Conservation (phyloP, 2,329 filamentous ascomycete genomes). For the Pseudohalonectria lignicola region DNA sequence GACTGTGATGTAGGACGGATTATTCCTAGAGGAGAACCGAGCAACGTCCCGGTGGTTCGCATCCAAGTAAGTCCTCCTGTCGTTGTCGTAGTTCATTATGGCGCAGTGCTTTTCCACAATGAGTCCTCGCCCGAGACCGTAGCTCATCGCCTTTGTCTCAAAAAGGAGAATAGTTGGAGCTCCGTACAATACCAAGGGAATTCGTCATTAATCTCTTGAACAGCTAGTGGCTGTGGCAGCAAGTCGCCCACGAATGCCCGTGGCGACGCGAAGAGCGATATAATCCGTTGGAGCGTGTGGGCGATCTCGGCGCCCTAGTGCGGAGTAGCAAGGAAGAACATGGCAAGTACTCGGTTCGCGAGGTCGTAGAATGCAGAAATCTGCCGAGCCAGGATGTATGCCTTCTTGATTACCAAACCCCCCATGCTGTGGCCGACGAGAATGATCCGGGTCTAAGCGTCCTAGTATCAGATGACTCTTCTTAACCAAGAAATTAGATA, state of each 20-base stretch:
- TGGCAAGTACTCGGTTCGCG: conserved; percentile 12
- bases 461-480: not conserved
- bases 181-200: conserved; percentile 15
- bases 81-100: conserved; percentile 16
- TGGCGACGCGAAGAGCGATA: conserved; percentile 9
- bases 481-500: not conserved
- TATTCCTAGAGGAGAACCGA: conserved; percentile 11
- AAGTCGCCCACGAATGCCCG: conserved; percentile 20
- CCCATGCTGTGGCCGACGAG: too few species aligned
- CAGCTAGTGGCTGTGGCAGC: conserved; percentile 12
- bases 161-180: conserved; percentile 20
- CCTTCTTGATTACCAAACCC: conserved; percentile 23
- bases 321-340: conserved; percentile 27
- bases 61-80: conserved; percentile 14
- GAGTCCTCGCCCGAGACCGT: conserved; percentile 11
- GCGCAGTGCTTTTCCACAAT: conserved; percentile 20
- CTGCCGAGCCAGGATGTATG: conserved; percentile 17
- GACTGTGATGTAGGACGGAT: conserved; percentile 14
- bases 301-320: conserved; percentile 20
- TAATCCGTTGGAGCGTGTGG: conserved; percentile 11
- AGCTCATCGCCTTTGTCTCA: conserved; percentile 16
- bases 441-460: conserved; percentile 13
- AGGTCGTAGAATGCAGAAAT: conserved; percentile 10
- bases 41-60: conserved; percentile 19
- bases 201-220: conserved; percentile 20